Percentiles rank a stretch among this genome's conserved stretches.
Conservation (phyloP, 306 rosid genomes). For the Arachis hypogaea region DNA sequence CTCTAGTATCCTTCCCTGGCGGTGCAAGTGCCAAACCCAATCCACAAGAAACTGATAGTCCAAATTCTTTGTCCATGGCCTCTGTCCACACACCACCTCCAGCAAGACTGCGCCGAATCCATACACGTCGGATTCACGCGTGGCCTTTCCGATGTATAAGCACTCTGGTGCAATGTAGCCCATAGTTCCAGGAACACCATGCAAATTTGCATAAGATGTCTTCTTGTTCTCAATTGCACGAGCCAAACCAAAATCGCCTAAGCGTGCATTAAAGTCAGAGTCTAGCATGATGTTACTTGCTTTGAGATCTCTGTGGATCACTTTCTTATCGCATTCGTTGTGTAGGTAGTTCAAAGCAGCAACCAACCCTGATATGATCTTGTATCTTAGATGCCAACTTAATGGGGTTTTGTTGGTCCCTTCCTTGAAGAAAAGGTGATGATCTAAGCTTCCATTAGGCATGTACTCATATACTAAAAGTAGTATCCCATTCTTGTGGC, state of each 20-base stretch:
- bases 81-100: conserved; percentile 69
- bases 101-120: conserved; percentile 72
- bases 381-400: conserved; percentile 65
- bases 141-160: conserved; percentile 73
- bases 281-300: conserved; percentile 81
- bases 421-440: conserved; percentile 61
- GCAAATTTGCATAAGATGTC: conserved; percentile 61
- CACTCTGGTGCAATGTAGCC: conserved; percentile 86
- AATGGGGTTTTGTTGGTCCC: conserved; percentile 40
- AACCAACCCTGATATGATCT: conserved; percentile 64
- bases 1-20: conserved; percentile 49
- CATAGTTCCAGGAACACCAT: conserved; percentile 69
- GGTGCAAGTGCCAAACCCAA: conserved; percentile 76
- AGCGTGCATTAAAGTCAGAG: conserved; percentile 61
- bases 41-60: conserved; percentile 58
- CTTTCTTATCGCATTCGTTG: conserved; percentile 68
- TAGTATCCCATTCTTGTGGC: conserved; percentile 63
- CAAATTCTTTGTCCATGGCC: conserved; percentile 62
- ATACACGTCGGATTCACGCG: conserved; percentile 64
- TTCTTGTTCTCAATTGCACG: conserved; percentile 70
- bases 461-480: conserved; percentile 75
- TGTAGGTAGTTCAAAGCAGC: conserved; percentile 70
- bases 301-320: conserved; percentile 72
- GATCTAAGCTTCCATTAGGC: conserved; percentile 84
- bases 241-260: conserved; percentile 77